Conservation (phyloP, 2,329 filamentous ascomycete genomes). For the Canariomyces notabilis region DNA sequence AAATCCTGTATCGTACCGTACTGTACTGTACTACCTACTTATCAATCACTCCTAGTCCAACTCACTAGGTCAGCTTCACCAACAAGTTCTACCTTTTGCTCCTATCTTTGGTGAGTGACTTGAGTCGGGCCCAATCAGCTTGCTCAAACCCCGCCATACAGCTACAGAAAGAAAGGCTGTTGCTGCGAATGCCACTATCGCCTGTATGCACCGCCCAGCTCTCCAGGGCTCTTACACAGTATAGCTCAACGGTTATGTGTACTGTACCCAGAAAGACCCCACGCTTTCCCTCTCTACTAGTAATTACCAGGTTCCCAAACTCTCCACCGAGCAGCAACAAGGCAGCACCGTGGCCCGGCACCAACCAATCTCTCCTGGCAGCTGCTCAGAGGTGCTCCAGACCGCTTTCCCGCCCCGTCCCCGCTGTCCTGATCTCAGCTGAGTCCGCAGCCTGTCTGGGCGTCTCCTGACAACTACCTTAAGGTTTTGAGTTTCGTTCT, state of each 20-base stretch:
- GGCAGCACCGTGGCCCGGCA: no score
- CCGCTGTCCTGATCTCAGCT: slow-evolving; percentile 16
- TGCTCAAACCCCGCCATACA: neutral
- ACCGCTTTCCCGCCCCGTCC: slow-evolving; percentile 3
- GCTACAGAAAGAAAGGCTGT: neutral
- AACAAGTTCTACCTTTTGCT: no score
- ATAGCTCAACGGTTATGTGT: neutral
- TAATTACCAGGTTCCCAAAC: neutral
- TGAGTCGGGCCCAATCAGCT: neutral
- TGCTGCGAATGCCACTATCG: no score
- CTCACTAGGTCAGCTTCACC: no score
- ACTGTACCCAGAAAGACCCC: neutral
- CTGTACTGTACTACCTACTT: no score
- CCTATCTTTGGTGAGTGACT: neutral
- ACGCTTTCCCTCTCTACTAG: neutral
- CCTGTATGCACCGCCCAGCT: no score
- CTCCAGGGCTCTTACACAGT: neutral
- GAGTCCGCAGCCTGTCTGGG: slow-evolving; percentile 16
- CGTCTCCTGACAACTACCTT: neutral
- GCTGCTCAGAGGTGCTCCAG: slow-evolving; percentile 8
- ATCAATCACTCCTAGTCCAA: no score
- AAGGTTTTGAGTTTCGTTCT: slow-evolving; percentile 1
- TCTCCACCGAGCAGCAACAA: no score
- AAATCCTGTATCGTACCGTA: no score
- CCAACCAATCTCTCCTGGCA: slow-evolving; percentile 4